These are phyloP conservation scores for Sinapis alba DNA, from an alignment of 441 rosid species.

Conservation along the genomic window DNA sequence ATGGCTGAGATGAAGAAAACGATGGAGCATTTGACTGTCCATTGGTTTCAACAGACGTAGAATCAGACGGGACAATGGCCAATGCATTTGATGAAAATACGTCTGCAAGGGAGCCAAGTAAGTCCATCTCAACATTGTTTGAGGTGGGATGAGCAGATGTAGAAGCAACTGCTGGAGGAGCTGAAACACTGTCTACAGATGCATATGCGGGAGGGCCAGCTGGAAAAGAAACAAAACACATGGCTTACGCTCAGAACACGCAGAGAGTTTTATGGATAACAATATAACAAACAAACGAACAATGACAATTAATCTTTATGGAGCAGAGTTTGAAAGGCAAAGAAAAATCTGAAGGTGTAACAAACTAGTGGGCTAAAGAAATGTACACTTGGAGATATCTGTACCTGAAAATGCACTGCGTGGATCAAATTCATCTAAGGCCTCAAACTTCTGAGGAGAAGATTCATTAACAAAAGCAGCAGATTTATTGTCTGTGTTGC, in stretches of 20 bases:
- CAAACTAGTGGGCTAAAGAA: conserved; percentile 5
- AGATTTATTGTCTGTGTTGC: conserved; percentile 47
- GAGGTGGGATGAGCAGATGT: conserved; percentile 52
- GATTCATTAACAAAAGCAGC: conserved; percentile 41
- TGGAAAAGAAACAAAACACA: conserved; percentile 34
- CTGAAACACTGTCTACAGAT: conserved; percentile 33
- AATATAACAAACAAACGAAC: conserved; percentile 17
- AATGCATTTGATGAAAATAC: conserved; percentile 66
- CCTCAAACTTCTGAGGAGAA: conserved; percentile 54
- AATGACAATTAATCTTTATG: background rate
- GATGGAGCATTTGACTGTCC: conserved; percentile 48
- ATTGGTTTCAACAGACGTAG: conserved; percentile 54
- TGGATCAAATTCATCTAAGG: conserved; percentile 94
- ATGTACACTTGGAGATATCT: conserved; percentile 5
- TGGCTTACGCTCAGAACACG: background rate
- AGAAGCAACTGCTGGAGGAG: conserved; percentile 42
- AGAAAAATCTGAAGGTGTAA: background rate
- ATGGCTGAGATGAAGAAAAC: conserved; percentile 50
- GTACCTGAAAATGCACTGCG: conserved; percentile 71
- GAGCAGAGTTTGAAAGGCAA: conserved; percentile 2
- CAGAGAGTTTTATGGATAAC: conserved; percentile 5
- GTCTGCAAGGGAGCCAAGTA: conserved; percentile 85
- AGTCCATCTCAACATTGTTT: conserved; percentile 70
- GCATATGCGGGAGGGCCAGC: conserved; percentile 41
- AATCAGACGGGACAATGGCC: conserved; percentile 74